Conservation (phyloP, 441 rosid species). For the Bruguiera hainesii region DNA sequence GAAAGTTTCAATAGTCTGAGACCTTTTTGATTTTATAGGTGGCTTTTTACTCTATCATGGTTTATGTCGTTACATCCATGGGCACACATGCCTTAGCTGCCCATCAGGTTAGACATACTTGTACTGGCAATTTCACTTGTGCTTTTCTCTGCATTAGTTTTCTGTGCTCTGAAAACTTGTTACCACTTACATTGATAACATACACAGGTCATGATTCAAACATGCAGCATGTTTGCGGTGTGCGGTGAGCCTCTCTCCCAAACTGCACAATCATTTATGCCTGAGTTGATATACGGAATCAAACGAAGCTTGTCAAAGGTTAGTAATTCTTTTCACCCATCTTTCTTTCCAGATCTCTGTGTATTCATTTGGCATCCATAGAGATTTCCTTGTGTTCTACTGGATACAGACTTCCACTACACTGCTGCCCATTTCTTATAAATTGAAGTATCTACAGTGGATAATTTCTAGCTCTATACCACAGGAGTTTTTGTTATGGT, state of each 20-base stretch:
- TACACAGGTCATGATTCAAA: conserved; percentile 81
- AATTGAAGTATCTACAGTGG: neutral
- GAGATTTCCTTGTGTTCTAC: conserved; percentile 1
- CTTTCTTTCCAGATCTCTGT: neutral
- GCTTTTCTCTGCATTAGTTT: conserved; percentile 11
- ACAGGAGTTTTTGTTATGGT: neutral
- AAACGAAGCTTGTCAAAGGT: conserved; percentile 66
- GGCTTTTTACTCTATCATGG: conserved; percentile 72
- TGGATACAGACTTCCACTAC: neutral
- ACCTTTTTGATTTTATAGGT: conserved; percentile 42
- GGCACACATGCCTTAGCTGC: conserved; percentile 77
- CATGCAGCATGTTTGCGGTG: conserved; percentile 59
- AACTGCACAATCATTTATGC: conserved; percentile 96
- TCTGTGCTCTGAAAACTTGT: conserved; percentile 1
- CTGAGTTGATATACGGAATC: conserved; percentile 72
- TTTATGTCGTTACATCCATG: conserved; percentile 88
- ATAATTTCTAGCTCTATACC: conserved; percentile 9
- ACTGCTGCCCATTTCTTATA: neutral
- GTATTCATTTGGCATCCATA: neutral
- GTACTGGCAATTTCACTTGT: conserved; percentile 1
- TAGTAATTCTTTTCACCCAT: conserved; percentile 6
- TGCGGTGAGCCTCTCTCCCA: conserved; percentile 93
- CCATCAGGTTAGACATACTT: conserved; percentile 65
- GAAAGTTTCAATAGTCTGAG: conserved; percentile 12
- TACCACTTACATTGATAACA: neutral